Conservation (phyloP, 1,139 yeast genomes). For the Blastobotrys aristatus region DNA sequence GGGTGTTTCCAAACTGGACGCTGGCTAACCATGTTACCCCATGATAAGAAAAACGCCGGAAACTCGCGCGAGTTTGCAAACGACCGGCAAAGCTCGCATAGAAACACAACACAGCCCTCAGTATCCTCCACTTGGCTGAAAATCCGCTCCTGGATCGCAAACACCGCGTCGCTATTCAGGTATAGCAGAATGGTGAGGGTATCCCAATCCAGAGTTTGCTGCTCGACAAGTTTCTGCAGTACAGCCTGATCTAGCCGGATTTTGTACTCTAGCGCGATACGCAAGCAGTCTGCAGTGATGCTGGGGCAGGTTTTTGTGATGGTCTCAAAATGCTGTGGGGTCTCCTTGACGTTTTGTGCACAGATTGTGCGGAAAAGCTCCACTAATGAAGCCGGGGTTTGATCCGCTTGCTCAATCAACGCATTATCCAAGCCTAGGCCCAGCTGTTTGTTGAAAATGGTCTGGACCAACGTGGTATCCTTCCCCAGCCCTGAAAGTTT, state of each 20-base stretch:
- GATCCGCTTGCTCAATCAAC: background rate
- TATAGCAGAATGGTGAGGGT: conserved; percentile 5
- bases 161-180: conserved; percentile 14
- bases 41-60: conserved; percentile 44
- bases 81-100: conserved; percentile 38
- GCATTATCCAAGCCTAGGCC: background rate
- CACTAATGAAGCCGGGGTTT: background rate
- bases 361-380: conserved; percentile 1
- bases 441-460: background rate
- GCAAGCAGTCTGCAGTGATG: conserved; percentile 3
- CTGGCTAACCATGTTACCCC: conserved; percentile 34
- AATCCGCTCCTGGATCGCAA: conserved; percentile 9
- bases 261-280: conserved; percentile 9
- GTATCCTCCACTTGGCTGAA: conserved; percentile 4
- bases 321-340: conserved; percentile 5
- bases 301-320: conserved; percentile 6
- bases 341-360: background rate
- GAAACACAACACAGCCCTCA: conserved; percentile 10
- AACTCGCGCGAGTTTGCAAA: conserved; percentile 47
- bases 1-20: conserved; percentile 19
- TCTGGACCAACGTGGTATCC: background rate
- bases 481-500: background rate
- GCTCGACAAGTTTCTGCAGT: conserved; percentile 5
- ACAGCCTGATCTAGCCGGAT: conserved; percentile 5
- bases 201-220: conserved; percentile 6